Percentiles rank a stretch among this genome's conserved stretches.
These are phyloP conservation scores for Pseudocercospora vitis DNA, from an alignment of 2,329 filamentous ascomycete species.

Conservation along the genomic window DNA sequence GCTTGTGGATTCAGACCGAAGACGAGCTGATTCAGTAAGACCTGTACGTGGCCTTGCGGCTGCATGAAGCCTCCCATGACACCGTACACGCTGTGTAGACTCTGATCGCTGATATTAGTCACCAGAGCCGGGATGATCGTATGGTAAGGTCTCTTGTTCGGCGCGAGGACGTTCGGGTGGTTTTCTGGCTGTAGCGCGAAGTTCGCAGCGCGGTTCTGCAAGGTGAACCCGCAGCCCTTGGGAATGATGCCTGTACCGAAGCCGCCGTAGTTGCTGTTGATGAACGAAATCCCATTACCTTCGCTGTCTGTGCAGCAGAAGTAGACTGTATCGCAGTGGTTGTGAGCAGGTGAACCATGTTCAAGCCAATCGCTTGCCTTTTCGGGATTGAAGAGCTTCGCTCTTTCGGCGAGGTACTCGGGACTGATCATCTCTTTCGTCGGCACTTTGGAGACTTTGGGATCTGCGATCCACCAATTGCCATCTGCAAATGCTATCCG, in stretches of 20 bases:
- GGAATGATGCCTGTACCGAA: constrained; percentile 89
- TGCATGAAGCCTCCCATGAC: constrained; percentile 99
- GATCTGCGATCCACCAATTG: constrained; percentile 86
- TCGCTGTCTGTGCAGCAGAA: constrained; percentile 77
- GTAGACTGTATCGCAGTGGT: constrained; percentile 90
- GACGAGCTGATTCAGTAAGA: constrained; percentile 82
- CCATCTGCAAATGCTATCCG: constrained; percentile 89
- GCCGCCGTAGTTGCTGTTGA: constrained; percentile 90
- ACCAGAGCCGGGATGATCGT: constrained; percentile 94
- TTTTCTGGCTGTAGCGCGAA: constrained; percentile 66
- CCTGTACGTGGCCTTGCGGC: constrained; percentile 93
- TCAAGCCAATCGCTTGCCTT: constrained; percentile 55
- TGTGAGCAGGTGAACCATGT: constrained; percentile 81
- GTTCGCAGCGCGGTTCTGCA: constrained; percentile 90
- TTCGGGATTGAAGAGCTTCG: constrained; percentile 60
- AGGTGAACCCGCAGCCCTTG: constrained; percentile 80
- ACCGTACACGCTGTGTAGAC: constrained; percentile 81
- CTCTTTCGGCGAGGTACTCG: constrained; percentile 72
- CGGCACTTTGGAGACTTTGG: constrained; percentile 69
- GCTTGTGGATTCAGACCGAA: constrained; percentile 81
- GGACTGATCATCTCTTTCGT: constrained; percentile 66
- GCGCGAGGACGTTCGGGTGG: constrained; percentile 79
- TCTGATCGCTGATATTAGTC: constrained; percentile 72
- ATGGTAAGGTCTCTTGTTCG: constrained; percentile 88
- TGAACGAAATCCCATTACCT: constrained; percentile 93